Percentiles rank a stretch among this genome's conserved stretches.
Evolutionary conservation across 345 rosid genomes (phyloP).

Genomic region (Arabidopsis suecica): DNA sequence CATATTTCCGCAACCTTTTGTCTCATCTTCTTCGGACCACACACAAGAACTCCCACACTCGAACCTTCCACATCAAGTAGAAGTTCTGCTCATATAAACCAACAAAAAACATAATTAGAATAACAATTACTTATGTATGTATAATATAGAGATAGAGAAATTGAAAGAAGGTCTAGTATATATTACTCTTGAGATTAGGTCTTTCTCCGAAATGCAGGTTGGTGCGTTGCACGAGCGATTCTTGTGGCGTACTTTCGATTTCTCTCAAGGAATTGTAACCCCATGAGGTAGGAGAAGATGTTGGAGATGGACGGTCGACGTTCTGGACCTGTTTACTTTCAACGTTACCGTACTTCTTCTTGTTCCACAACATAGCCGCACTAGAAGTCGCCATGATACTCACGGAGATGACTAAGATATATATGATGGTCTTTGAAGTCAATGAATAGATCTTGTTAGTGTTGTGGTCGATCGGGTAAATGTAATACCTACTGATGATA

Average conservation of each 20-base stretch:
- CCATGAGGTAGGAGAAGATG: slow-evolving; percentile 45
- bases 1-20: slow-evolving; percentile 72
- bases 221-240: slow-evolving; percentile 57
- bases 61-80: slow-evolving; percentile 56
- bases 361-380: slow-evolving; percentile 68
- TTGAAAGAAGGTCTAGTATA: slow-evolving; percentile 31
- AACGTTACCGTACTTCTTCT: slow-evolving; percentile 46
- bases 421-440: slow-evolving; percentile 52
- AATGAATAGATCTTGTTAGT: slow-evolving; percentile 46
- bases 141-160: background rate
- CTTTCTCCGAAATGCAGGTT: slow-evolving; percentile 61
- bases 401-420: slow-evolving; percentile 56
- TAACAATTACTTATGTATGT: background rate
- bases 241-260: slow-evolving; percentile 72
- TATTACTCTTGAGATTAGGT: slow-evolving; percentile 75
- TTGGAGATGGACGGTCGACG: slow-evolving; percentile 45
- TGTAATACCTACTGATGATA: slow-evolving; percentile 60
- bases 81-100: slow-evolving; percentile 51
- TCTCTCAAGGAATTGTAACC: slow-evolving; percentile 53
- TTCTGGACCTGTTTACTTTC: slow-evolving; percentile 54
- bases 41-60: slow-evolving; percentile 73
- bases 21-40: slow-evolving; percentile 81
- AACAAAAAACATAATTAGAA: slow-evolving; percentile 10
- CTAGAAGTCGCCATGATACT: slow-evolving; percentile 56
- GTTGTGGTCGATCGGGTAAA: slow-evolving; percentile 64